Evolutionary conservation across 1,139 yeast genomes (phyloP).

Genomic region (Citeromyces hawaiiensis): DNA sequence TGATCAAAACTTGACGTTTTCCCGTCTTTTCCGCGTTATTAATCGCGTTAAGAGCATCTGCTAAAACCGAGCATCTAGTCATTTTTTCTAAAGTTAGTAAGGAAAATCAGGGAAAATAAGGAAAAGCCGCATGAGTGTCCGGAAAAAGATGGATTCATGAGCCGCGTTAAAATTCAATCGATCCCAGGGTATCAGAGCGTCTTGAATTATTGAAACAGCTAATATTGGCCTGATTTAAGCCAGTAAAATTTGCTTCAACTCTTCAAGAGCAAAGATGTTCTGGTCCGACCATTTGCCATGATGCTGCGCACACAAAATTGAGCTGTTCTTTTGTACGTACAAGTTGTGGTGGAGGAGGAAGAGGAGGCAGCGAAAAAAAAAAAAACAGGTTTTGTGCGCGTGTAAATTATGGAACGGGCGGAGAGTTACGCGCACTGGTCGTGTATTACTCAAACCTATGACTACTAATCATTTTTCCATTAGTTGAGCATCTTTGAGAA

Average conservation of each 20-base stretch:
- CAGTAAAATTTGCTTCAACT: constrained; percentile 1
- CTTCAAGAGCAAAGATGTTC: constrained; percentile 3
- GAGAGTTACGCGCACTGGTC: no score
- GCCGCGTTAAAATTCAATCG: constrained; percentile 15
- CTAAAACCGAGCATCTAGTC: constrained; percentile 98
- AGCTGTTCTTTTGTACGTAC: not conserved
- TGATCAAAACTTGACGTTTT: constrained; percentile 95
- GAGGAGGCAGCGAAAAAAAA: no score
- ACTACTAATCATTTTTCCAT: no score
- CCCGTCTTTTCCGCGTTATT: constrained; percentile 99
- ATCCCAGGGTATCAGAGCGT: constrained; percentile 14
- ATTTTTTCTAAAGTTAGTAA: constrained; percentile 25
- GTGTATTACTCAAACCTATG: no score
- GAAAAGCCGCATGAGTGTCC: constrained; percentile 29
- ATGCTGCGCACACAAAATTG: constrained; percentile 2
- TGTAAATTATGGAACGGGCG: no score
- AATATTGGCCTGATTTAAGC: constrained; percentile 3
- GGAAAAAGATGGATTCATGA: constrained; percentile 21
- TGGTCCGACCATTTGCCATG: constrained; percentile 1
- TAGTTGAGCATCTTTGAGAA: no score
- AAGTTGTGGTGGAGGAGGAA: no score
- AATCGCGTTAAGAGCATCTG: constrained; percentile 97
- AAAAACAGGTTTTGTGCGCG: no score
- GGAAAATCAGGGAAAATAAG: constrained; percentile 6
- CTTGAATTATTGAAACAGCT: not conserved